Evolutionary conservation across 2,329 filamentous ascomycete species (phyloP).

Genomic region (Cordyceps javanica): DNA sequence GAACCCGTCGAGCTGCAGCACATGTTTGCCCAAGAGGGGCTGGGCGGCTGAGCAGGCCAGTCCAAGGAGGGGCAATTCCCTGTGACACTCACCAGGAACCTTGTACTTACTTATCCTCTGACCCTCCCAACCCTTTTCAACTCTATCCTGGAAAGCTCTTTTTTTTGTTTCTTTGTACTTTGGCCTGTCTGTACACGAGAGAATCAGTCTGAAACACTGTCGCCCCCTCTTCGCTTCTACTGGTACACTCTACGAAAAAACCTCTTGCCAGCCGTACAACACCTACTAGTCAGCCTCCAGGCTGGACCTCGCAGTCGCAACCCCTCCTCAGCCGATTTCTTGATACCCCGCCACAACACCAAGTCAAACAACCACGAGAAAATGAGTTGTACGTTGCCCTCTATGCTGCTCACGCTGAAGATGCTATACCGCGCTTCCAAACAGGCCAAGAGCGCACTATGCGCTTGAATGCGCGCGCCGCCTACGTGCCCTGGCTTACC

Average conservation of each 20-base stretch:
- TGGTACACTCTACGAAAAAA: neutral
- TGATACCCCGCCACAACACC: conserved; percentile 7
- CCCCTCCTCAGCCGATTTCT: neutral
- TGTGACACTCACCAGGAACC: conserved; percentile 1
- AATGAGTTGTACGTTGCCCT: conserved; percentile 12
- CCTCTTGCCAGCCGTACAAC: neutral
- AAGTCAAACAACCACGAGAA: neutral
- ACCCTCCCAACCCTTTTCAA: neutral
- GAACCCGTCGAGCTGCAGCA: neutral
- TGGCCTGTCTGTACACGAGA: neutral
- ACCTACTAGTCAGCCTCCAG: neutral
- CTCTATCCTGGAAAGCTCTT: neutral
- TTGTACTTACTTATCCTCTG: neutral
- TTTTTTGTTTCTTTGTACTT: neutral
- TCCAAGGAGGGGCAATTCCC: conserved; percentile 6
- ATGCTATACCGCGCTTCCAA: neutral
- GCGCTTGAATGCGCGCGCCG: neutral
- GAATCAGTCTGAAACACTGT: neutral
- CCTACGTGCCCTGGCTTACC: neutral
- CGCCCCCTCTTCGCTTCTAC: neutral
- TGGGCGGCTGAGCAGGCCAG: conserved; percentile 7
- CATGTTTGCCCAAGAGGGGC: conserved; percentile 2
- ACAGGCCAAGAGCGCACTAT: neutral
- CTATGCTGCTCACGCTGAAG: neutral
- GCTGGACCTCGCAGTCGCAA: conserved; percentile 4